Evolutionary conservation across 441 rosid species (phyloP).

Genomic region (Mallotus repandus): DNA sequence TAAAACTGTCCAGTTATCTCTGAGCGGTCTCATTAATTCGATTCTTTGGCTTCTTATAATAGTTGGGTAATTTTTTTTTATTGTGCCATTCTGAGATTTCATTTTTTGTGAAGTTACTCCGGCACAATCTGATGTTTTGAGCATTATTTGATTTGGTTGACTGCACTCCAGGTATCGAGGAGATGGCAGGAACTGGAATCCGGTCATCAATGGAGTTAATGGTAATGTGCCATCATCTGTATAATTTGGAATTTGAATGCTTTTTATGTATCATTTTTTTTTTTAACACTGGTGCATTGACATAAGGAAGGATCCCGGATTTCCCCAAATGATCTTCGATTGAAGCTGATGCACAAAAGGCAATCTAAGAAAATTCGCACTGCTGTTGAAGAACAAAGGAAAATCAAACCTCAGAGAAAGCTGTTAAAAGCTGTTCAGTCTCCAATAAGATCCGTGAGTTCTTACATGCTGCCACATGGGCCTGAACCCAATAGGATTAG

Average conservation of each 20-base stretch:
- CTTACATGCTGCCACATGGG: constrained; percentile 16
- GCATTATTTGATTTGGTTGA: constrained; percentile 10
- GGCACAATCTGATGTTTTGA: neutral
- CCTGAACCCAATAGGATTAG: constrained; percentile 23
- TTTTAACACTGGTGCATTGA: constrained; percentile 12
- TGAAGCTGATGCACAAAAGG: constrained; percentile 39
- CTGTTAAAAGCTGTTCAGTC: constrained; percentile 24
- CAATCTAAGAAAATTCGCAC: constrained; percentile 16
- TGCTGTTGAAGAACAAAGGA: constrained; percentile 18
- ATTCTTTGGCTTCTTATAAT: no score
- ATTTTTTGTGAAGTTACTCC: neutral
- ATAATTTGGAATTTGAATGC: neutral
- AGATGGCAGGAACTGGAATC: constrained; percentile 22
- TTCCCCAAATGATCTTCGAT: constrained; percentile 40
- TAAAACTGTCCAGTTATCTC: neutral
- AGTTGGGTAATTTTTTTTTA: neutral
- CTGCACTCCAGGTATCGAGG: constrained; percentile 34
- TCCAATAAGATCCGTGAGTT: constrained; percentile 15
- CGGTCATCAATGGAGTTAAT: constrained; percentile 18
- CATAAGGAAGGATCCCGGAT: constrained; percentile 29
- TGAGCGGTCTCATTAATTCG: no score
- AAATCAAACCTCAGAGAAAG: constrained; percentile 10
- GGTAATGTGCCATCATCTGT: constrained; percentile 28
- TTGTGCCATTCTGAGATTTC: neutral
- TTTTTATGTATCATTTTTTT: neutral